Evolutionary conservation across 139 green algal genomes (phyloP).

Genomic region (Picochlorum sp.): DNA sequence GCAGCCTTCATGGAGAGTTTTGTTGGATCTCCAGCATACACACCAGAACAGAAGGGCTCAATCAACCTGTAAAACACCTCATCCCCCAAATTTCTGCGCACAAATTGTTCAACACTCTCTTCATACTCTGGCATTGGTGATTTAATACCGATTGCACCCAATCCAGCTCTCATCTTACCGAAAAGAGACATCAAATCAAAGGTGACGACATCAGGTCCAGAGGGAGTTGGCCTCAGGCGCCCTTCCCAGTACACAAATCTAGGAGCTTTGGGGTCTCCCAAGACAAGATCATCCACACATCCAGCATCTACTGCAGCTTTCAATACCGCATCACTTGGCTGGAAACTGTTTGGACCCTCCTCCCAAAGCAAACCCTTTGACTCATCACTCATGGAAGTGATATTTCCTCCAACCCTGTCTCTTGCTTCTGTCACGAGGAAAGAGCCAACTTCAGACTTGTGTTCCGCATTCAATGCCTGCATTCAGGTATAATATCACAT

Average conservation of each 20-base stretch:
- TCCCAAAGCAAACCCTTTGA: conserved; percentile 90
- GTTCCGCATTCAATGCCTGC: conserved; percentile 59
- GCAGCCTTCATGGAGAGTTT: conserved; percentile 97
- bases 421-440: conserved; percentile 90
- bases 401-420: conserved; percentile 95
- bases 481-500: neutral
- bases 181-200: conserved; percentile 84
- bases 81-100: conserved; percentile 87
- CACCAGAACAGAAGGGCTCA: conserved; percentile 97
- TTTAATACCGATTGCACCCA: conserved; percentile 83
- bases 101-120: conserved; percentile 95
- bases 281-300: conserved; percentile 72
- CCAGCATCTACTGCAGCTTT: conserved; percentile 82
- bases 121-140: conserved; percentile 61
- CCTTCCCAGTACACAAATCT: conserved; percentile 94
- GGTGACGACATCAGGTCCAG: conserved; percentile 72
- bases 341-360: conserved; percentile 97
- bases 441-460: conserved; percentile 33
- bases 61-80: conserved; percentile 96
- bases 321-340: conserved; percentile 91
- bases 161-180: conserved; percentile 90
- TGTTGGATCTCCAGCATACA: conserved; percentile 93
- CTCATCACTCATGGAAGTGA: conserved; percentile 69
- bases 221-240: conserved; percentile 78
- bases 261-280: conserved; percentile 85